These are phyloP conservation scores for Rhodocollybia butyracea DNA, from an alignment of 768 basidiomycete species.

Conservation along the genomic window DNA sequence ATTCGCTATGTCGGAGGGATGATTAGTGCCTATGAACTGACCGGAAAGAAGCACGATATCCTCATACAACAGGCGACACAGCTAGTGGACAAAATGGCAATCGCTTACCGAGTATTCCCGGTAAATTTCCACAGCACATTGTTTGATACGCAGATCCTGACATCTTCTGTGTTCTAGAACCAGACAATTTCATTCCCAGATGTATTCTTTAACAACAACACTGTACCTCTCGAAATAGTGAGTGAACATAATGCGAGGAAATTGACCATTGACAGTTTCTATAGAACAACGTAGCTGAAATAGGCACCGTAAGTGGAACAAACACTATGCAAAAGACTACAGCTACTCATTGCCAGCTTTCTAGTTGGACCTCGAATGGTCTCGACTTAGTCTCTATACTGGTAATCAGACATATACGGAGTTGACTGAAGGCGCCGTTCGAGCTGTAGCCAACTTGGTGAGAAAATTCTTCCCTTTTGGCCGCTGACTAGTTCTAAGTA, in stretches of 20 bases:
- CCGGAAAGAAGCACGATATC: conserved; percentile 32
- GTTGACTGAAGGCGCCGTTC: conserved; percentile 43
- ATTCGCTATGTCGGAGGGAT: conserved; percentile 51
- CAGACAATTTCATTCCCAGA: conserved; percentile 12
- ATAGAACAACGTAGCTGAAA: conserved; percentile 21
- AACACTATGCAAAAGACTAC: conserved; percentile 22
- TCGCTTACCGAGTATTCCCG: conserved; percentile 33
- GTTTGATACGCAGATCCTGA: neutral
- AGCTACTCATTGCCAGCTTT: neutral
- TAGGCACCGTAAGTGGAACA: conserved; percentile 24
- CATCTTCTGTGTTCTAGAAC: conserved; percentile 1
- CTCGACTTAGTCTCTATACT: conserved; percentile 40
- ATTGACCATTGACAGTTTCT: neutral
- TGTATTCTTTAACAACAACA: conserved; percentile 32
- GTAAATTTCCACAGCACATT: neutral
- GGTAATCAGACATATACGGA: conserved; percentile 48
- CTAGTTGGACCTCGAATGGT: conserved; percentile 50
- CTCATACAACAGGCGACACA: conserved; percentile 46
- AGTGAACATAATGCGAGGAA: neutral
- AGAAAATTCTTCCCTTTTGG: neutral
- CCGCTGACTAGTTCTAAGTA: neutral
- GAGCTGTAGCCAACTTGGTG: conserved; percentile 38
- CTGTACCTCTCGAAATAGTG: conserved; percentile 6
- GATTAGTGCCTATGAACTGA: conserved; percentile 49
- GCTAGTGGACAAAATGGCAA: conserved; percentile 41